Evolutionary conservation across 768 basidiomycete genomes (phyloP).

Genomic region (Gelatoporia subvermispora): DNA sequence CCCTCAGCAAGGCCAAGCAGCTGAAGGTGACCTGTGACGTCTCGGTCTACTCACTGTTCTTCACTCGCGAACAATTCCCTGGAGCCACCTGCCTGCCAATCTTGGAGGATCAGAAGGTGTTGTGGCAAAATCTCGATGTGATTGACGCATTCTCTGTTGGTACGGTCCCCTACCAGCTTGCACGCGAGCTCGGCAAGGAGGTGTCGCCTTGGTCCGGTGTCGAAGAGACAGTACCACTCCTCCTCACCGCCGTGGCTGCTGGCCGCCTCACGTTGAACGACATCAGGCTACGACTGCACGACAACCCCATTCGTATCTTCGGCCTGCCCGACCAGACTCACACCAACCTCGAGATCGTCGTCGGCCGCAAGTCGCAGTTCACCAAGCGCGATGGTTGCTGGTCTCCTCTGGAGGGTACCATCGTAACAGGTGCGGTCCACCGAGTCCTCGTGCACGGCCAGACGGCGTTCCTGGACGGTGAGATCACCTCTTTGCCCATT

Average conservation of each 20-base stretch:
- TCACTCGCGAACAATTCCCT: conserved; percentile 71
- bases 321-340: conserved; percentile 81
- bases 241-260: conserved; percentile 80
- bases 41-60: conserved; percentile 88
- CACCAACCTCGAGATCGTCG: conserved; percentile 89
- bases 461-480: conserved; percentile 87
- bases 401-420: conserved; percentile 74
- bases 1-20: conserved; percentile 89
- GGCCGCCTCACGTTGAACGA: conserved; percentile 79
- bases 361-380: conserved; percentile 61
- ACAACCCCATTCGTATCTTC: conserved; percentile 92
- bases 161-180: conserved; percentile 72
- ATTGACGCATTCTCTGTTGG: conserved; percentile 94
- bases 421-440: conserved; percentile 74
- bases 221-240: conserved; percentile 81
- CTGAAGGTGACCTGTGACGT: conserved; percentile 97
- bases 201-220: conserved; percentile 73
- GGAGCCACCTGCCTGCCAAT: conserved; percentile 62
- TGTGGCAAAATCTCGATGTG: conserved; percentile 80
- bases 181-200: conserved; percentile 52
- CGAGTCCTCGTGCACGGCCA: conserved; percentile 87
- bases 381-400: conserved; percentile 48
- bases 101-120: conserved; percentile 65
- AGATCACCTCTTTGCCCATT: conserved; percentile 48
- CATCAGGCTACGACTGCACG: conserved; percentile 77